Evolutionary conservation across 2,329 filamentous ascomycete genomes (phyloP).

Genomic region (Lachnellula arida): DNA sequence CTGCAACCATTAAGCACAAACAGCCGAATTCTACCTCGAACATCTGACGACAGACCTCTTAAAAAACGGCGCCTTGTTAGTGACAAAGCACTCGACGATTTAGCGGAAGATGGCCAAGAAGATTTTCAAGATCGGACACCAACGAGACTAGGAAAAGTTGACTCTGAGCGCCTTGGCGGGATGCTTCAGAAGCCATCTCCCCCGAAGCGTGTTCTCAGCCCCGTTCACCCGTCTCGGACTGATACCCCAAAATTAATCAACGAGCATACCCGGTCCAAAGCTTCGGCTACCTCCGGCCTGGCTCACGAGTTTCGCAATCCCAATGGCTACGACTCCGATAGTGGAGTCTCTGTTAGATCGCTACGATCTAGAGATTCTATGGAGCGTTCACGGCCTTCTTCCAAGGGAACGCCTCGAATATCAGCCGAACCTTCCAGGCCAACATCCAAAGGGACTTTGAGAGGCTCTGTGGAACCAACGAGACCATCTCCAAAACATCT

Average conservation of each 20-base stretch:
- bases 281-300: not conserved
- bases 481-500: not conserved
- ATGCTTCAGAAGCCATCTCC: constrained; percentile 24
- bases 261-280: not conserved
- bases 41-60: constrained; percentile 9
- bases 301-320: not conserved
- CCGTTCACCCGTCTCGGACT: not conserved
- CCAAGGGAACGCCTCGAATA: not conserved
- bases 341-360: not conserved
- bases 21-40: constrained; percentile 22
- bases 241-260: not conserved
- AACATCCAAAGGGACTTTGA: constrained; percentile 5
- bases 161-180: constrained; percentile 9
- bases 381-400: not conserved
- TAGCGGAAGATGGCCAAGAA: constrained; percentile 27
- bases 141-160: not conserved
- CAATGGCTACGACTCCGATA: not conserved
- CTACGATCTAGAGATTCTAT: not conserved
- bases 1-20: constrained; percentile 28
- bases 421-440: constrained; percentile 6
- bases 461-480: not conserved
- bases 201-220: constrained; percentile 13
- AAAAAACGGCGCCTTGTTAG: constrained; percentile 18
- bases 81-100: constrained; percentile 12
- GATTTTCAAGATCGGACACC: not conserved